Percentiles rank a stretch among this genome's conserved stretches.
These are phyloP conservation scores for Tetraselmis chui DNA, from an alignment of 139 green algal genomes.

Conservation along the genomic window DNA sequence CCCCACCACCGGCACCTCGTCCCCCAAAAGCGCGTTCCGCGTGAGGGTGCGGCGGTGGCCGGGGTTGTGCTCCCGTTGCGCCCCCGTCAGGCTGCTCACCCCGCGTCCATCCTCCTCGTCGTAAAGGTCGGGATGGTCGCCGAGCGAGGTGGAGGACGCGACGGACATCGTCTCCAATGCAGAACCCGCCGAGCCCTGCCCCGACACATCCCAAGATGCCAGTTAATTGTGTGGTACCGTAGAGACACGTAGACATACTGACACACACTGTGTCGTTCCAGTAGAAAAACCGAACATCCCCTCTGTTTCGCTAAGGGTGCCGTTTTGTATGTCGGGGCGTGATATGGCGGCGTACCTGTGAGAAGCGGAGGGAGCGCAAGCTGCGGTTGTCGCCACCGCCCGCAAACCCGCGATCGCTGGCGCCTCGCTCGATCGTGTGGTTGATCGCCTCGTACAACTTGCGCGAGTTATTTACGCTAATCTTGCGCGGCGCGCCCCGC, in stretches of 20 bases:
- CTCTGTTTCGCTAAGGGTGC: no score
- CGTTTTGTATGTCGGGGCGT: no score
- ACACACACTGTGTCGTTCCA: no score
- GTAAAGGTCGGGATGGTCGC: neutral
- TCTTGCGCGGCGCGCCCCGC: neutral
- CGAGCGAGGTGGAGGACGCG: neutral
- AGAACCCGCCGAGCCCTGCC: neutral
- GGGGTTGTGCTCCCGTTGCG: no score
- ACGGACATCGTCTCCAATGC: neutral
- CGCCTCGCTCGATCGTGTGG: neutral
- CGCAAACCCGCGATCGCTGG: neutral
- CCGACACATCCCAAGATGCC: no score
- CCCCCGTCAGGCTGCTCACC: neutral
- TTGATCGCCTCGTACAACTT: neutral
- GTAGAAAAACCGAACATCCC: no score
- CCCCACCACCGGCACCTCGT: neutral
- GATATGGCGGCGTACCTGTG: no score
- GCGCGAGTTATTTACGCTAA: neutral
- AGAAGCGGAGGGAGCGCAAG: neutral
- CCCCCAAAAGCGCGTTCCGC: neutral
- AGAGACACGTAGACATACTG: no score
- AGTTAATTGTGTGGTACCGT: no score
- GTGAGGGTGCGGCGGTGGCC: neutral
- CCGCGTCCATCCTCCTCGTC: neutral
- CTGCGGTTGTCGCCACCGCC: neutral